Base-by-base conservation (phyloP, 352 stramenopile genomes). In the Aphanomyces cochlioides region DNA sequence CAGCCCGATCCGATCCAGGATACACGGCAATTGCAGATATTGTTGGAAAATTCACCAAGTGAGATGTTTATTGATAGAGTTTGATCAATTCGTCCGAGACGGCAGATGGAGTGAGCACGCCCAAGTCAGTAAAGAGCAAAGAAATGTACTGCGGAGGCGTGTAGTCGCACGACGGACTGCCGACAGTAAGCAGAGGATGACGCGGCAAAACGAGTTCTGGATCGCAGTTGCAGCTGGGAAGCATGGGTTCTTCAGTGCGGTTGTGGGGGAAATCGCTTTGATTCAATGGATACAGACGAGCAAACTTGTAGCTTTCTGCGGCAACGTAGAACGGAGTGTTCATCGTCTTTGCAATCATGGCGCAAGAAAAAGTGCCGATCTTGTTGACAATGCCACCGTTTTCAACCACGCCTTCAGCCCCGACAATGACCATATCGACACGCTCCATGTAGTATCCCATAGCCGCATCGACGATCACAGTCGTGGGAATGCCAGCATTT, bases 21-120 rank as follows among this genome's bases (percentile, higher is more conserved):
- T 90, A 79, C 56, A 39, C 71, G 38, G 73, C 79, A 0, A 91
- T 91, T 28, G 59, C 79, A 61, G 67, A 75, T 5, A 72, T 91
- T 36, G 82, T 91, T 4, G 72, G 65, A 0, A 56, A 86, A 67
- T 91, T 91, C 59, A 1, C 84, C 7, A 75, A 72, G 66, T 60
- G 7, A 36, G 19, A 10, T 13, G 47, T 56, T 87, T 96, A 98
- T 82, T 98, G 92, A 84, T 99, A 99, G 67, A 99, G 79, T 69
- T 97, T 95, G 83, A 99, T 99, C 48, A 99, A 83, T 74, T 99
- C 96, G 78, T 99, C 96, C 21, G 96, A 99, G 54, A 99, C 96
- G 38, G 97, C 97, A 71, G 96, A 98, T 7, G 97, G 96, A 58
- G 97, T 99, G 38, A 99, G 82, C 7, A 99, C 96, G 28, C 97